Base-by-base conservation (phyloP, 2,329 filamentous ascomycete genomes). In the Calonectria fujianensis region DNA sequence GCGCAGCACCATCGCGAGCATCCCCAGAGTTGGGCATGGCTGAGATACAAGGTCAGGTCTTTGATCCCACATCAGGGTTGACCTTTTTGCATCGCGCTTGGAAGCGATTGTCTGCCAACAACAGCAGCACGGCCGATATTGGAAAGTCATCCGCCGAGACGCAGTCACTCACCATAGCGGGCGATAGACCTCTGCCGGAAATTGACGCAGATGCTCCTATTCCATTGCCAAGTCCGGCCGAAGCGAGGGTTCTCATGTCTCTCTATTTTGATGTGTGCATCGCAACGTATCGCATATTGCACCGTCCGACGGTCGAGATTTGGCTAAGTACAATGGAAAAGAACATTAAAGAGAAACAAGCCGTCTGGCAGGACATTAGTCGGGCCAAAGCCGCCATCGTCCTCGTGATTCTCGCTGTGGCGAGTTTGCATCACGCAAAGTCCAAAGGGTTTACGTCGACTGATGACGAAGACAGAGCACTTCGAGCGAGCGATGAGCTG, bases 211-310 rank as follows among this genome's bases (percentile, higher is more conserved):
- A 84, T 32, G 75, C 80, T 7, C 79, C 81, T 4, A 82, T 87
- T 74, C 74, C 84, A 63, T 70, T 91, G 69, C 85, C 86, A 6
- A 70, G 86, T 57, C 82, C 84, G 9, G 80, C 82, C 1, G 84
- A 84, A 9, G 71, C 81, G 0, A 76, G 73, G 5, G 68, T 74
- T 1, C 50, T 91, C 2, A 82, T 92, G 6, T 84, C 86, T 10
- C 83, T 90, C 9, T 92, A 92, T 69, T 92, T 92, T 75, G 90
- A 92, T 61, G 90, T 90, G 72, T 91, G 90, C 9, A 89, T 91
- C 27, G 90, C 91, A 0, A 92, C 91, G 0, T 91, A 92, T 76
- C 87, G 90, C 4, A 90, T 92, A 71, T 78, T 92, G 27, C 90
- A 92, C 77, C 84, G 89, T 0, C 88, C 89, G 0, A 89, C 87